These are phyloP conservation scores for Tetrapyrgos nigripes DNA, from an alignment of 1,284 basidiomycete species.

Conservation along the genomic window DNA sequence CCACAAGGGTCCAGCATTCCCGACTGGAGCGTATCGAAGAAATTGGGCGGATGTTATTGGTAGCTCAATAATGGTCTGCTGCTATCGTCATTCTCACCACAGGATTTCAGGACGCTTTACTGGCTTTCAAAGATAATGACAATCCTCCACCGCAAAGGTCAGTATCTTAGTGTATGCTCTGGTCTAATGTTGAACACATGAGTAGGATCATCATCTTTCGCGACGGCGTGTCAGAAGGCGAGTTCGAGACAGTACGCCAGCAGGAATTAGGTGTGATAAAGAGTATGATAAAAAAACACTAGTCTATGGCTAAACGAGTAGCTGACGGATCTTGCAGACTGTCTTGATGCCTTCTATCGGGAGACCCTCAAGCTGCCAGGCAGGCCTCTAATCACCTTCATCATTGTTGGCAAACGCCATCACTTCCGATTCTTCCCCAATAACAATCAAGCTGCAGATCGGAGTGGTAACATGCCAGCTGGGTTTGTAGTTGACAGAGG, in stretches of 20 bases:
- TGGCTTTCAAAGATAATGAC: too few species aligned
- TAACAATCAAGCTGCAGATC: conserved; percentile 23
- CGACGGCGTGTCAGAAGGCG: conserved; percentile 49
- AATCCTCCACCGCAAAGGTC: too few species aligned
- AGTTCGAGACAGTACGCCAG: conserved; percentile 35
- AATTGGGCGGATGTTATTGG: conserved; percentile 47
- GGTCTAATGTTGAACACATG: too few species aligned
- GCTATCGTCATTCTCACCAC: too few species aligned
- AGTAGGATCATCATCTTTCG: conserved; percentile 40
- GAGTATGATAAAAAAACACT: conserved; percentile 23
- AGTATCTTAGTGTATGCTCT: too few species aligned
- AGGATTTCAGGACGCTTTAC: too few species aligned
- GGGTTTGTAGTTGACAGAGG: conserved; percentile 40
- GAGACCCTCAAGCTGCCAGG: not conserved
- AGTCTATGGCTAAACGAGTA: not conserved
- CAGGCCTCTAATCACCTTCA: conserved; percentile 35
- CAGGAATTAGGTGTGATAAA: conserved; percentile 35
- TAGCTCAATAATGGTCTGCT: conserved; percentile 20
- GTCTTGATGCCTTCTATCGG: conserved; percentile 14
- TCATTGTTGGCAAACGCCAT: conserved; percentile 48
- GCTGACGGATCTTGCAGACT: not conserved
- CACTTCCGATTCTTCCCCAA: conserved; percentile 47
- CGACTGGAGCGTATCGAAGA: conserved; percentile 58
- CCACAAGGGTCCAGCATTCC: conserved; percentile 49
- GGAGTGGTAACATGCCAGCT: conserved; percentile 37